phyloP scores from a whole-genome alignment of 1,284 basidiomycete genomes.

The Taiwanofungus camphoratus region DNA sequence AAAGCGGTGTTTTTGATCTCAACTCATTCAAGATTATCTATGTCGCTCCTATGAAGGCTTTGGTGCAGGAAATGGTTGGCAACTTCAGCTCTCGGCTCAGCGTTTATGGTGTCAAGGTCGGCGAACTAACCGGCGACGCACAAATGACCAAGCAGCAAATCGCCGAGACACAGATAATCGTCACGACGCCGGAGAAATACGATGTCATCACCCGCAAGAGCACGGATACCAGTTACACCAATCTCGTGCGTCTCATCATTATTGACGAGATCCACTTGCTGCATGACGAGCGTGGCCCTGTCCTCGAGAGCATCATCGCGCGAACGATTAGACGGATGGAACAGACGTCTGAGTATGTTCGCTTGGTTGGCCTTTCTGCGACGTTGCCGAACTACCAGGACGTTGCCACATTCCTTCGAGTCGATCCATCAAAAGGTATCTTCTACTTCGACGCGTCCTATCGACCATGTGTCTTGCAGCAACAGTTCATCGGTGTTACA shows the following conservation, averaged over 20 bases:
- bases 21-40: constrained; percentile 97
- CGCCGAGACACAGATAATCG: constrained; percentile 95
- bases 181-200: constrained; percentile 99
- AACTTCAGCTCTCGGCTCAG: constrained; percentile 86
- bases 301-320: constrained; percentile 89
- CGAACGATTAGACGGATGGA: constrained; percentile 94
- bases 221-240: constrained; percentile 96
- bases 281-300: constrained; percentile 98
- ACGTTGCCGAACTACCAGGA: constrained; percentile 98
- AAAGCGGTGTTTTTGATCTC: constrained; percentile 82
- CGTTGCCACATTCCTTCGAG: constrained; percentile 97
- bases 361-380: constrained; percentile 92
- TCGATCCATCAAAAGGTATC: constrained; percentile 87
- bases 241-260: constrained; percentile 94
- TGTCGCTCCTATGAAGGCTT: constrained; percentile 98
- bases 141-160: constrained; percentile 99
- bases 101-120: constrained; percentile 82
- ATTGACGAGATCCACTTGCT: constrained; percentile 98
- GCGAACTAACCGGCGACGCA: constrained; percentile 94
- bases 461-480: constrained; percentile 92
- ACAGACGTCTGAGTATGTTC: constrained; percentile 88
- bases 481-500: constrained; percentile 96
- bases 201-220: constrained; percentile 98
- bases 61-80: constrained; percentile 96
- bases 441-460: constrained; percentile 97